Percentiles rank a stretch among this genome's conserved stretches.
Conservation (phyloP, 208 protist species). For the Leishmania arabica region DNA sequence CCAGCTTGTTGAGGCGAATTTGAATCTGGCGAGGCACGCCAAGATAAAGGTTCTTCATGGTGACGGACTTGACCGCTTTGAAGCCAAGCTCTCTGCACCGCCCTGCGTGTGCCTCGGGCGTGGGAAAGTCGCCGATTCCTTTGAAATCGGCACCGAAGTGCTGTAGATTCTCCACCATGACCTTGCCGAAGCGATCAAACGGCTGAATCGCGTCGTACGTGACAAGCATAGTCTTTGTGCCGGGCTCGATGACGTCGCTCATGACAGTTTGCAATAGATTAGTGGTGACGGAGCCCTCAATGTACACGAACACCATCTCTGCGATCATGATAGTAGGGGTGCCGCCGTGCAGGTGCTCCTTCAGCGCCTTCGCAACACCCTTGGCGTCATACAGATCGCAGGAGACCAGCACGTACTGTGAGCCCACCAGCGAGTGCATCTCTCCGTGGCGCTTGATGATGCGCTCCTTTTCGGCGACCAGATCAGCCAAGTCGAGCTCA, state of each 20-base stretch:
- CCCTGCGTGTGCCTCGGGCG: slow-evolving; percentile 63
- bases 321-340: slow-evolving; percentile 82
- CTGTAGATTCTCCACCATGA: slow-evolving; percentile 86
- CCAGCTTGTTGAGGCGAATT: slow-evolving; percentile 73
- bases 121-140: slow-evolving; percentile 78
- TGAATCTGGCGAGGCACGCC: slow-evolving; percentile 67
- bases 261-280: slow-evolving; percentile 59
- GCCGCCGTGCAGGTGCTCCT: slow-evolving; percentile 39
- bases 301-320: slow-evolving; percentile 93
- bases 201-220: slow-evolving; percentile 89
- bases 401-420: slow-evolving; percentile 60
- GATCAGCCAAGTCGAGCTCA: slow-evolving; percentile 83
- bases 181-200: slow-evolving; percentile 85
- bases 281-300: slow-evolving; percentile 70
- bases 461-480: slow-evolving; percentile 73
- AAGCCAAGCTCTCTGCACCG: slow-evolving; percentile 77
- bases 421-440: slow-evolving; percentile 35
- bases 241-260: slow-evolving; percentile 46
- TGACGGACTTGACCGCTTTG: slow-evolving; percentile 52
- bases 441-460: slow-evolving; percentile 56
- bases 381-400: slow-evolving; percentile 66
- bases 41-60: slow-evolving; percentile 84
- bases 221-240: slow-evolving; percentile 60
- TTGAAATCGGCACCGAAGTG: slow-evolving; percentile 63
- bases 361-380: slow-evolving; percentile 48